A percentile compares a stretch with the other conserved stretches of the same genome.
Conservation (phyloP, 495 filamentous ascomycete species). For the Xylaria sp. region DNA sequence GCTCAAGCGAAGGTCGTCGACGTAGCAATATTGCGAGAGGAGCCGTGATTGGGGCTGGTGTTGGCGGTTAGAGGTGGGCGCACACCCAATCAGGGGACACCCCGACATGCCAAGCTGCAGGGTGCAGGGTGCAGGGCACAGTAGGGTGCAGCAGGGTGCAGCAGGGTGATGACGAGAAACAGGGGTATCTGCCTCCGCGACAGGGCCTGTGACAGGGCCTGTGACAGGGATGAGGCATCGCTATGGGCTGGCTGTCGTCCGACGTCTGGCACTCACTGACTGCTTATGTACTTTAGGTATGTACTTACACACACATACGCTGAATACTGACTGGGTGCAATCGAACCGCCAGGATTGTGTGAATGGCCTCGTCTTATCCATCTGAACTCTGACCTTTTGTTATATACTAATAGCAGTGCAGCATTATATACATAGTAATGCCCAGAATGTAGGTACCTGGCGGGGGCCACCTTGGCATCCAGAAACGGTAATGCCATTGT, state of each 20-base stretch:
- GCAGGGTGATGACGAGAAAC: slow-evolving; percentile 28
- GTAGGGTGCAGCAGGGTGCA: too few relatives aligned
- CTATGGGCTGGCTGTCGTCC: too few relatives aligned
- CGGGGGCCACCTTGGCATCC: background rate
- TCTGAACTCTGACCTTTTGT: too few relatives aligned
- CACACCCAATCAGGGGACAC: slow-evolving; percentile 45
- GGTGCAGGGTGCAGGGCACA: too few relatives aligned
- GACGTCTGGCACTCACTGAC: too few relatives aligned
- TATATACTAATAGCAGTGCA: background rate
- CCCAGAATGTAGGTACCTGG: too few relatives aligned
- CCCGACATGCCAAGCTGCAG: slow-evolving; percentile 19
- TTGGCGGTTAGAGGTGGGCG: slow-evolving; percentile 49
- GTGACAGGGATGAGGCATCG: too few relatives aligned
- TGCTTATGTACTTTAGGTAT: too few relatives aligned
- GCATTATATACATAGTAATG: background rate
- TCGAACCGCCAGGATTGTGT: slow-evolving; percentile 11
- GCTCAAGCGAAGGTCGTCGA: background rate
- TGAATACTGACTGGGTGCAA: background rate
- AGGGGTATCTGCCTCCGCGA: slow-evolving; percentile 17
- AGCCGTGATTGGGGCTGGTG: slow-evolving; percentile 50
- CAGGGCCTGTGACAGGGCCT: slow-evolving; percentile 1
- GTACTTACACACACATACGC: too few relatives aligned
- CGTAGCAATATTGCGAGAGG: slow-evolving; percentile 20
- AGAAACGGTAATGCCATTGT: background rate
- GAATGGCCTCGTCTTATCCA: background rate